Conservation (phyloP, 345 rosid genomes). For the Odontarrhena argentea region DNA sequence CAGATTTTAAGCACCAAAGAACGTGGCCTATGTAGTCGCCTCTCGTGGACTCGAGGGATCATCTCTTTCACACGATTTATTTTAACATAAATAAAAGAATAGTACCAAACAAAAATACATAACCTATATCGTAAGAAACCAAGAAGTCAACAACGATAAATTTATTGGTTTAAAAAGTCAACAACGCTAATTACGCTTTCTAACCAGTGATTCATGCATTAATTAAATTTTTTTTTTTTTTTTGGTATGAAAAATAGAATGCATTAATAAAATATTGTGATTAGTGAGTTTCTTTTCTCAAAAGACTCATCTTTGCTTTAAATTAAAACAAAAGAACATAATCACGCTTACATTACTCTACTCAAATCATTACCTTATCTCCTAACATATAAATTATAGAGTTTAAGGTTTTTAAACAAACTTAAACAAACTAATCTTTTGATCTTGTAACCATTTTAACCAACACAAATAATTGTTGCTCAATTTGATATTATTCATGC, state of each 20-base stretch:
- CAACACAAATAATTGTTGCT: constrained; percentile 9
- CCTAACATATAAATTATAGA: neutral
- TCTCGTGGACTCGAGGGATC: neutral
- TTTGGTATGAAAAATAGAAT: too few species aligned
- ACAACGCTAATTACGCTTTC: constrained; percentile 29
- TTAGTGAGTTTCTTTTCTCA: neutral
- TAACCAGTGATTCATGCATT: constrained; percentile 11
- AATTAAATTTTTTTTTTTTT: too few species aligned
- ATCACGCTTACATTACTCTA: constrained; percentile 9
- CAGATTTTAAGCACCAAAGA: neutral
- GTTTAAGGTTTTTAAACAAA: constrained; percentile 10
- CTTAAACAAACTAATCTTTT: neutral
- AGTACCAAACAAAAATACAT: too few species aligned
- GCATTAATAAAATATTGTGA: neutral
- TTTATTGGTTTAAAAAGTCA: neutral
- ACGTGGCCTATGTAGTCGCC: neutral
- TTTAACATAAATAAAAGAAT: too few species aligned
- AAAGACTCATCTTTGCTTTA: constrained; percentile 12
- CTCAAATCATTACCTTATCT: constrained; percentile 23
- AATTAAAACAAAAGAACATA: neutral
- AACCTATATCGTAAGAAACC: neutral
- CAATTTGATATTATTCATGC: neutral
- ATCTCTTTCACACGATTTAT: too few species aligned
- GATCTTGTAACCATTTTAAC: constrained; percentile 24
- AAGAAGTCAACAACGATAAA: neutral